These are phyloP conservation scores for Arachis monticola DNA, from an alignment of 331 rosid genomes.

Conservation along the genomic window DNA sequence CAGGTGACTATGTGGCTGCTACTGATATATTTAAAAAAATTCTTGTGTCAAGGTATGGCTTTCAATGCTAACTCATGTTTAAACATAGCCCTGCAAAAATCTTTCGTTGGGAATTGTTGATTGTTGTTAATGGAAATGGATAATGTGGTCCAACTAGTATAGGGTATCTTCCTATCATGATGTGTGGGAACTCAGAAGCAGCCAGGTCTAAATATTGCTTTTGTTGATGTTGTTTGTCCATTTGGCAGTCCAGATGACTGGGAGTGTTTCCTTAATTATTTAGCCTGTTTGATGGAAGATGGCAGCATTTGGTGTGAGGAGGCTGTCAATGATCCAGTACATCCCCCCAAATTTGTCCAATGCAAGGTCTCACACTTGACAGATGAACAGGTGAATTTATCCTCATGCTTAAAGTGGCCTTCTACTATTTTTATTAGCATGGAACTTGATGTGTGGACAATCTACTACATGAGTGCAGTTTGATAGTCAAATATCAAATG, in stretches of 20 bases:
- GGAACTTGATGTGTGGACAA: slow-evolving; percentile 39
- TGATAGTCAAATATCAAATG: slow-evolving; percentile 74
- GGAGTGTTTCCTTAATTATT: slow-evolving; percentile 91
- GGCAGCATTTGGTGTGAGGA: slow-evolving; percentile 70
- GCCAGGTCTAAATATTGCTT: slow-evolving; percentile 14
- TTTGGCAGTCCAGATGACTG: slow-evolving; percentile 98
- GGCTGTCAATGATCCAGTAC: slow-evolving; percentile 58
- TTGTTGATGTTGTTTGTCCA: slow-evolving; percentile 46
- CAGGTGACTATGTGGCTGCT: slow-evolving; percentile 83
- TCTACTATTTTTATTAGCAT: slow-evolving; percentile 27
- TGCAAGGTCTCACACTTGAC: slow-evolving; percentile 76
- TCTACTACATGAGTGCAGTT: slow-evolving; percentile 67
- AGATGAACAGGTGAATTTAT: slow-evolving; percentile 70
- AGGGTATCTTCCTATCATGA: neutral
- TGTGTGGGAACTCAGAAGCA: slow-evolving; percentile 4
- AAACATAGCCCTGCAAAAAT: slow-evolving; percentile 24
- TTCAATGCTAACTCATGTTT: slow-evolving; percentile 23
- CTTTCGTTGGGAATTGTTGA: slow-evolving; percentile 23
- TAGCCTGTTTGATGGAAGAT: slow-evolving; percentile 94
- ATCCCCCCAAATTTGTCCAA: slow-evolving; percentile 57
- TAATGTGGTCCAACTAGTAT: slow-evolving; percentile 17
- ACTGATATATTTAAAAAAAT: slow-evolving; percentile 70
- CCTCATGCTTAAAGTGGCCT: neutral
- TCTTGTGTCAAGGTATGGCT: slow-evolving; percentile 80
- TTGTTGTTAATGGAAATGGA: slow-evolving; percentile 14